Percentiles rank a stretch among this genome's conserved stretches.
phyloP scores from a whole-genome alignment of 305 asterid genomes.

The Lippia alba region DNA sequence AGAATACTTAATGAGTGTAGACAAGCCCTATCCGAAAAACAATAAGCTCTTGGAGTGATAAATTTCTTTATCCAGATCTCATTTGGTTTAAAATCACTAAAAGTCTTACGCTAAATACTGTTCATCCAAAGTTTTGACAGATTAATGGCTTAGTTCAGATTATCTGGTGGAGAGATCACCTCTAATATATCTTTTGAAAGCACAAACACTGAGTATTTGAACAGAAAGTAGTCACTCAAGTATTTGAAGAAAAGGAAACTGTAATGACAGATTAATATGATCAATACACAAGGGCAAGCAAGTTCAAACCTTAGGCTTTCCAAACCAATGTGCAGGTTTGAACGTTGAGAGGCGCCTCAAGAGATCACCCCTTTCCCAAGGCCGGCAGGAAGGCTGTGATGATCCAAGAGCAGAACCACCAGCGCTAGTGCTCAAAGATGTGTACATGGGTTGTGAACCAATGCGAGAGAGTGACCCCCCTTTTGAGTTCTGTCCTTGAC shows the following conservation, averaged over 20 bases:
- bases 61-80: slow-evolving; percentile 14
- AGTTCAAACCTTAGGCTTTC: slow-evolving; percentile 88
- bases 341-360: slow-evolving; percentile 96
- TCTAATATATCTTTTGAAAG: slow-evolving; percentile 20
- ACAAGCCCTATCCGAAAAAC: slow-evolving; percentile 7
- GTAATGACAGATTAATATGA: slow-evolving; percentile 18
- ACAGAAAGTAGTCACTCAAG: background rate
- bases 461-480: slow-evolving; percentile 82
- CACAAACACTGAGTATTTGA: slow-evolving; percentile 2
- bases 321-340: slow-evolving; percentile 91
- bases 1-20: slow-evolving; percentile 16
- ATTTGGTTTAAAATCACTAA: background rate
- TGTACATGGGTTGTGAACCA: slow-evolving; percentile 74
- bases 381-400: slow-evolving; percentile 95
- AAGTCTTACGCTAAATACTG: slow-evolving; percentile 1
- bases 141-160: slow-evolving; percentile 1
- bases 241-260: slow-evolving; percentile 15
- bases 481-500: slow-evolving; percentile 82
- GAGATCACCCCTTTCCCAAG: slow-evolving; percentile 99
- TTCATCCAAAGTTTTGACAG: slow-evolving; percentile 31
- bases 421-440: slow-evolving; percentile 86
- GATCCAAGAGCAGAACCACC: slow-evolving; percentile 96
- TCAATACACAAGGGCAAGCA: slow-evolving; percentile 31
- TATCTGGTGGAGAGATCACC: slow-evolving; percentile 17
- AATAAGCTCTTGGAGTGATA: slow-evolving; percentile 1